Percentiles rank a stretch among this genome's conserved stretches.
Evolutionary conservation across 805 yeast species (phyloP).

Genomic region (Lachancea mirantina): DNA sequence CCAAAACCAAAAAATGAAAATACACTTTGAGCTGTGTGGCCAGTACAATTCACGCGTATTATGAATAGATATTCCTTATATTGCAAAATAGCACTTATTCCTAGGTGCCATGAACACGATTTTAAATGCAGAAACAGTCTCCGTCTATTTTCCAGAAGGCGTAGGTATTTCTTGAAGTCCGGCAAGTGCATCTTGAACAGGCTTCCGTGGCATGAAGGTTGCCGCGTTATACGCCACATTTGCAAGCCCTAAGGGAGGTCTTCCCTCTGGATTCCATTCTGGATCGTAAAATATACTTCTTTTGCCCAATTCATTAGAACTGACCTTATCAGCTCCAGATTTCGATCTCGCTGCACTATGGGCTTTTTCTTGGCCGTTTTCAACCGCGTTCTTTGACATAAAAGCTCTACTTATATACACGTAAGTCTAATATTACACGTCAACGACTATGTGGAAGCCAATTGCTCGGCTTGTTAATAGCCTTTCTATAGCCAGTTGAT

Average conservation of each 20-base stretch:
- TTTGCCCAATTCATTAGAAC: slow-evolving; percentile 33
- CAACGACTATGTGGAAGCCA: too few relatives aligned
- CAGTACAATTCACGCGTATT: slow-evolving; percentile 5
- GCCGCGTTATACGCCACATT: slow-evolving; percentile 24
- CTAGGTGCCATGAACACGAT: neutral
- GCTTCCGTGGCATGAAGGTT: slow-evolving; percentile 28
- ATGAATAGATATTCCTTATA: slow-evolving; percentile 21
- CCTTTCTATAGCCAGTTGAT: too few relatives aligned
- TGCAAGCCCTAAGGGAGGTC: slow-evolving; percentile 36
- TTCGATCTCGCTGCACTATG: neutral
- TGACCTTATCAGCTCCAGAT: neutral
- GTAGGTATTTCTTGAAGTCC: slow-evolving; percentile 25
- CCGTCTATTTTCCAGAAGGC: slow-evolving; percentile 16
- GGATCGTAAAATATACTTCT: slow-evolving; percentile 56
- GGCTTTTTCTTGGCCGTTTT: neutral
- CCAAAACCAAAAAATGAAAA: too few relatives aligned
- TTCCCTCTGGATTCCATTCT: slow-evolving; percentile 57
- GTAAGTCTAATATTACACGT: too few relatives aligned
- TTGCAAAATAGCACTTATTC: too few relatives aligned
- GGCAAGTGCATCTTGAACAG: slow-evolving; percentile 8
- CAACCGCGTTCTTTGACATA: too few relatives aligned
- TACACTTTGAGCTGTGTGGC: too few relatives aligned
- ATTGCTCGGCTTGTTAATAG: too few relatives aligned
- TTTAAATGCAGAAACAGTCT: neutral
- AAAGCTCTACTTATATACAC: too few relatives aligned